Conservation (phyloP, 176 grass and related monocot genomes). For the Zizania latifolia region DNA sequence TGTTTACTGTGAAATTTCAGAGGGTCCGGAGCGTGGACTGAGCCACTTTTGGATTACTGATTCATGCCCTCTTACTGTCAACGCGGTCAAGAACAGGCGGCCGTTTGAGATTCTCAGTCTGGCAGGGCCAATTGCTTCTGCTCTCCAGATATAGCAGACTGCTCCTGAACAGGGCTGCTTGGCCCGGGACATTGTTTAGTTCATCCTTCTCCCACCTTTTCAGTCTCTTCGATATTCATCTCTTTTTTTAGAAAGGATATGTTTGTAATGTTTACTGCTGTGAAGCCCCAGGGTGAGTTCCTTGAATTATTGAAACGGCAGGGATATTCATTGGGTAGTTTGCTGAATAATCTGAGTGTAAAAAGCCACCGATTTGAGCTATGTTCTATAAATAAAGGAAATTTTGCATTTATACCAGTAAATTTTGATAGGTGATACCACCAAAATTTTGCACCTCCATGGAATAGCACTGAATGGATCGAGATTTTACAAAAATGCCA, state of each 20-base stretch:
- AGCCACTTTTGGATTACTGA: constrained; percentile 95
- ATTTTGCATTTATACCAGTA: too few species aligned
- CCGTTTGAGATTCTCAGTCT: constrained; percentile 95
- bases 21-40: constrained; percentile 52
- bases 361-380: not conserved
- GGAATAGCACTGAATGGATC: too few species aligned
- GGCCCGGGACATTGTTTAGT: constrained; percentile 7
- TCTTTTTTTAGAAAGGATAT: not conserved
- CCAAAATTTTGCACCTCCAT: too few species aligned
- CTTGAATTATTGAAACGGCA: not conserved
- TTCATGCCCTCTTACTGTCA: constrained; percentile 76
- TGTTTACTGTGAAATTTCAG: constrained; percentile 31
- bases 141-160: constrained; percentile 69
- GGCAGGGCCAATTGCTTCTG: constrained; percentile 63
- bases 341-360: constrained; percentile 23
- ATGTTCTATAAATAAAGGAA: constrained; percentile 42
- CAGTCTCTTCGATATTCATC: not conserved
- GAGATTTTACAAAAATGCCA: too few species aligned
- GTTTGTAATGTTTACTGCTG: not conserved
- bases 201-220: constrained; percentile 22
- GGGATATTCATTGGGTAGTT: not conserved
- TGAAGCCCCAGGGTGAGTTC: not conserved
- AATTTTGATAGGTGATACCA: too few species aligned
- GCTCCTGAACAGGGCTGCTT: constrained; percentile 13
- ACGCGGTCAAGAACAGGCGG: constrained; percentile 46